These are phyloP conservation scores for Adansonia rubrostipa DNA, from an alignment of 441 rosid genomes.

Conservation along the genomic window DNA sequence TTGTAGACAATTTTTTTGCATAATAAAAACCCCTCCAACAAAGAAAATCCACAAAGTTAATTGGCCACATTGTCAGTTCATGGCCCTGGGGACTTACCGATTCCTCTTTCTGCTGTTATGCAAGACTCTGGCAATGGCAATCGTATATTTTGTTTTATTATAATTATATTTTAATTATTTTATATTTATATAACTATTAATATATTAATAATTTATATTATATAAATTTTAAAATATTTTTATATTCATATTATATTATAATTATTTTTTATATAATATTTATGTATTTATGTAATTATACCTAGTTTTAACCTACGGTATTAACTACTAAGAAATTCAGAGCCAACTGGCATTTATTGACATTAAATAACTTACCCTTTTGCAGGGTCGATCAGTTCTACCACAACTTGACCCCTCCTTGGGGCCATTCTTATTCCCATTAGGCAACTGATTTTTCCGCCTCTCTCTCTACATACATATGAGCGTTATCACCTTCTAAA, in stretches of 20 bases:
- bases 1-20: neutral
- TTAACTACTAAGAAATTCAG: slow-evolving; percentile 5
- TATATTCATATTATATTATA: too few species aligned
- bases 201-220: too few species aligned
- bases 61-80: slow-evolving; percentile 21
- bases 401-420: slow-evolving; percentile 13
- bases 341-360: slow-evolving; percentile 31
- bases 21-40: neutral
- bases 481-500: neutral
- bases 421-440: slow-evolving; percentile 32
- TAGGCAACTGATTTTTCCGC: neutral
- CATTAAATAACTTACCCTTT: slow-evolving; percentile 45
- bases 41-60: slow-evolving; percentile 15
- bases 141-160: too few species aligned
- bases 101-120: slow-evolving; percentile 19
- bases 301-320: slow-evolving; percentile 3
- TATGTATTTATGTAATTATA: too few species aligned
- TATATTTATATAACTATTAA: too few species aligned
- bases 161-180: too few species aligned
- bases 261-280: too few species aligned
- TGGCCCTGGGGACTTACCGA: slow-evolving; percentile 28
- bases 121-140: neutral
- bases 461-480: neutral
- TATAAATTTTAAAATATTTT: too few species aligned
- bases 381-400: slow-evolving; percentile 40